Evolutionary conservation across 306 rosid genomes (phyloP).

Genomic region (Corylus americana): DNA sequence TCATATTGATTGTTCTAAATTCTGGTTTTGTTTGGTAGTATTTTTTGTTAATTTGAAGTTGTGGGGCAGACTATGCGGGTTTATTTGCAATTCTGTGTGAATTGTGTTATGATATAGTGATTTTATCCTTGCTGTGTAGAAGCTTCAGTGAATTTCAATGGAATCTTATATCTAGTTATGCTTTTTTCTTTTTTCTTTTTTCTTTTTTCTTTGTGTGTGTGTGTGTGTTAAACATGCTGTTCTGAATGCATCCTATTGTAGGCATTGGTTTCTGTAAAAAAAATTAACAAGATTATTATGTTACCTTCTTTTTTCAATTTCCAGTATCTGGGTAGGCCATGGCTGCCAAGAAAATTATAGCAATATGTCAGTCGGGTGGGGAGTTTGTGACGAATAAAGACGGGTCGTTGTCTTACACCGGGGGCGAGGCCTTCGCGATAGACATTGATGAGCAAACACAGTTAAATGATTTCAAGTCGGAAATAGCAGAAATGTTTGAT

Average conservation of each 20-base stretch:
- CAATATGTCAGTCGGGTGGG: slow-evolving; percentile 93
- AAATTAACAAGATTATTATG: neutral
- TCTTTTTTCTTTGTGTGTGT: too few species aligned
- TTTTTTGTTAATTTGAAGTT: slow-evolving; percentile 10
- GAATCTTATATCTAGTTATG: neutral
- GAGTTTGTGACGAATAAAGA: slow-evolving; percentile 75
- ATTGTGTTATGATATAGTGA: neutral
- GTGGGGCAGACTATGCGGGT: neutral
- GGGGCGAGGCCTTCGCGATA: slow-evolving; percentile 89
- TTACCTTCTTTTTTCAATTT: neutral
- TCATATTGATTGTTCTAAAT: neutral
- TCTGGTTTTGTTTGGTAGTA: neutral
- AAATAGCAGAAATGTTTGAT: slow-evolving; percentile 73
- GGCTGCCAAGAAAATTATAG: slow-evolving; percentile 75
- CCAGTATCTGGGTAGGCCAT: slow-evolving; percentile 44
- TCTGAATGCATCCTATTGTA: slow-evolving; percentile 3
- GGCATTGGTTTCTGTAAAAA: neutral
- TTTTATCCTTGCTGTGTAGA: neutral
- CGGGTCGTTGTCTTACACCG: slow-evolving; percentile 72
- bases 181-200: neutral
- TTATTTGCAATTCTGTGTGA: slow-evolving; percentile 12
- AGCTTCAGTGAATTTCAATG: neutral
- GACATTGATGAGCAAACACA: slow-evolving; percentile 73
- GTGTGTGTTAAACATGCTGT: neutral
- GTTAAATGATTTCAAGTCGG: slow-evolving; percentile 73